These are phyloP conservation scores for Dendrobium nobile DNA, from an alignment of 106 monocot species.

Conservation along the genomic window DNA sequence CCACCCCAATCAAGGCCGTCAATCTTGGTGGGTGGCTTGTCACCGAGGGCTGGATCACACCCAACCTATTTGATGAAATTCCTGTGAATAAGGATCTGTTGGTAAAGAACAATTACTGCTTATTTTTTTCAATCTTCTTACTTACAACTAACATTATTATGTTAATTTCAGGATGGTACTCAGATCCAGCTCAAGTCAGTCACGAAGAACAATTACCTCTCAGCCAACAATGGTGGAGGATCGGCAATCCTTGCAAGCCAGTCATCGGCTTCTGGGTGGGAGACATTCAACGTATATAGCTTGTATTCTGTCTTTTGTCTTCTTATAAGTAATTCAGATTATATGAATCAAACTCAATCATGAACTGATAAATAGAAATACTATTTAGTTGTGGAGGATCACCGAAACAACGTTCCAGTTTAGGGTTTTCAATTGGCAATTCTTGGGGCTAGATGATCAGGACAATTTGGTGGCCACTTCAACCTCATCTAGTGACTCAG, in stretches of 20 bases:
- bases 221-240: constrained; percentile 10
- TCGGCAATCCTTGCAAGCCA: neutral
- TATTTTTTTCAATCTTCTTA: too few relatives aligned
- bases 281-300: constrained; percentile 10
- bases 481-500: constrained; percentile 14
- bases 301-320: neutral
- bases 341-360: neutral
- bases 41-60: constrained; percentile 40
- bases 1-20: constrained; percentile 19
- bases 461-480: constrained; percentile 30
- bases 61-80: constrained; percentile 34
- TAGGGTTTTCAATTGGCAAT: neutral
- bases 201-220: neutral
- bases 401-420: constrained; percentile 3
- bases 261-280: neutral
- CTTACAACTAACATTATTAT: too few relatives aligned
- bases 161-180: constrained; percentile 13
- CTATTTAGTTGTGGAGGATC: constrained; percentile 36
- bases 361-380: neutral
- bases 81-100: constrained; percentile 33
- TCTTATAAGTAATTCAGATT: neutral
- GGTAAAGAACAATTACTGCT: constrained; percentile 9
- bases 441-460: constrained; percentile 8
- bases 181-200: constrained; percentile 11
- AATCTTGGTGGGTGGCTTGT: constrained; percentile 48